Evolutionary conservation across 768 basidiomycete species (phyloP).

Genomic region (Boletellus ananas): DNA sequence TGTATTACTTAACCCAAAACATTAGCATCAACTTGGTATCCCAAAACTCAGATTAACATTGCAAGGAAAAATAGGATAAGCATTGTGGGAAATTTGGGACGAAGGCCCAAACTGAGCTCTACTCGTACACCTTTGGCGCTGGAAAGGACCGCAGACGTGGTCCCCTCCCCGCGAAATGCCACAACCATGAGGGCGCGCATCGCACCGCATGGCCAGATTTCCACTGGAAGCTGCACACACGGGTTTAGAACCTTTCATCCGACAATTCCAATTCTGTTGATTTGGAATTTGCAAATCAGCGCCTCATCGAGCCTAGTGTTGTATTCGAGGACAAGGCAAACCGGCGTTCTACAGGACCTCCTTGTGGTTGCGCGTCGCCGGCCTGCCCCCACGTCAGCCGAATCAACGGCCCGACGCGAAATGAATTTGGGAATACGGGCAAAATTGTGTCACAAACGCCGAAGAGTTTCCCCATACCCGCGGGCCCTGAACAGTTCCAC

Average conservation of each 20-base stretch:
- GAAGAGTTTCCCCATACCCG: background rate
- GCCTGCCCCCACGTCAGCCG: background rate
- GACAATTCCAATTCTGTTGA: background rate
- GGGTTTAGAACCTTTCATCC: background rate
- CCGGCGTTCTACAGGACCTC: background rate
- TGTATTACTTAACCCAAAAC: too few species aligned
- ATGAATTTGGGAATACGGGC: background rate
- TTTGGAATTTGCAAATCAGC: background rate
- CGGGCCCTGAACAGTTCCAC: background rate
- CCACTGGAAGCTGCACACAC: background rate
- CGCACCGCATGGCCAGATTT: background rate
- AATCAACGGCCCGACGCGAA: background rate
- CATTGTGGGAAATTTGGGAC: too few species aligned
- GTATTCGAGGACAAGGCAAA: background rate
- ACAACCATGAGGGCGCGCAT: background rate
- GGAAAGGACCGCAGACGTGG: background rate
- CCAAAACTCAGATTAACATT: too few species aligned
- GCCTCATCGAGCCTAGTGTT: background rate
- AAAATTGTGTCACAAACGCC: background rate
- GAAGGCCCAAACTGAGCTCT: too few species aligned
- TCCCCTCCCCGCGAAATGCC: background rate
- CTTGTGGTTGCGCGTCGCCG: background rate
- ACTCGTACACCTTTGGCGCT: background rate
- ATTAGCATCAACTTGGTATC: too few species aligned
- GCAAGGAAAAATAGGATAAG: too few species aligned